Evolutionary conservation across 2,329 filamentous ascomycete genomes (phyloP).

Genomic region (Ceratocystis cubensis): DNA sequence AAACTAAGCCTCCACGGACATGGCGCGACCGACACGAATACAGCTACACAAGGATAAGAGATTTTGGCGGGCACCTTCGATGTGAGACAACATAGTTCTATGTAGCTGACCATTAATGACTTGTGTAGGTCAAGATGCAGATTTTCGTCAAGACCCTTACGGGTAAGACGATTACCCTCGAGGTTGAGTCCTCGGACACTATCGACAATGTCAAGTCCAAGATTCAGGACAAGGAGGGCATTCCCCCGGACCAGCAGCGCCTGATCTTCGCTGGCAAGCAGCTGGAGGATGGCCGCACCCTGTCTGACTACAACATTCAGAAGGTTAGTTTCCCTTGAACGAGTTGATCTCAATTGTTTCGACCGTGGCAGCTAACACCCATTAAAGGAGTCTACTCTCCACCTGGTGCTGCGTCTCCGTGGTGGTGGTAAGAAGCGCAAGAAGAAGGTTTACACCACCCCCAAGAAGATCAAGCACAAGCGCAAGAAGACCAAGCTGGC

Average conservation of each 20-base stretch:
- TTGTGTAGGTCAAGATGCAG: slow-evolving; percentile 51
- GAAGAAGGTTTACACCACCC: slow-evolving; percentile 99
- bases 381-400: slow-evolving; percentile 57
- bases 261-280: slow-evolving; percentile 99
- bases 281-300: slow-evolving; percentile 97
- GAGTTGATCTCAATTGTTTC: not conserved
- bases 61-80: not conserved
- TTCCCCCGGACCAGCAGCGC: slow-evolving; percentile 97
- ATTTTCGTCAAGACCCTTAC: slow-evolving; percentile 79
- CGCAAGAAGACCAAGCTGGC: slow-evolving; percentile 99
- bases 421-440: slow-evolving; percentile 99
- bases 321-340: slow-evolving; percentile 52
- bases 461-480: slow-evolving; percentile 99
- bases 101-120: slow-evolving; percentile 28
- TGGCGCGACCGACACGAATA: not conserved
- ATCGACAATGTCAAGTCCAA: slow-evolving; percentile 99
- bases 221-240: slow-evolving; percentile 97
- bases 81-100: slow-evolving; percentile 21
- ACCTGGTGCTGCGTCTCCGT: slow-evolving; percentile 94
- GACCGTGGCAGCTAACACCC: slow-evolving; percentile 8
- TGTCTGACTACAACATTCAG: slow-evolving; percentile 99
- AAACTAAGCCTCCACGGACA: not conserved
- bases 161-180: slow-evolving; percentile 99
- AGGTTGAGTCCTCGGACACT: slow-evolving; percentile 99
- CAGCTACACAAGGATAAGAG: not conserved